Base-by-base conservation (phyloP, 495 filamentous ascomycete species). In the Friedmanniomyces simplex region DNA sequence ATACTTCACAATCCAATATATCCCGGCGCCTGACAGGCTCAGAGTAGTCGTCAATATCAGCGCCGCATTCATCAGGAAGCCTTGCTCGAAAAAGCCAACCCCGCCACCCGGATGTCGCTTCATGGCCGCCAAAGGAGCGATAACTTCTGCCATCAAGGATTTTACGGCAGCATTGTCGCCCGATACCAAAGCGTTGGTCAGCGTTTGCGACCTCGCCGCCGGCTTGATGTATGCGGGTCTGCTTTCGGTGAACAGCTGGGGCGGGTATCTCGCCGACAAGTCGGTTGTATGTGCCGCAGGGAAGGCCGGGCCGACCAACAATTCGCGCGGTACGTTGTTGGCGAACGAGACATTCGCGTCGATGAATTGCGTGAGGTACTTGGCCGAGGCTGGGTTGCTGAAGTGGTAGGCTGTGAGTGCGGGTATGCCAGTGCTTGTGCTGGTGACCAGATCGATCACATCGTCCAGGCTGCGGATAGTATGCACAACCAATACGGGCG, bases 1-100 rank as follows among this genome's bases (percentile, higher is more conserved):
- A 43, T 54, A 32, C 25, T 54, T 54, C 20, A 56, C 25, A 18
- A 16, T 13, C 39, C 43, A 61, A 25, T 61, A 55, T 50, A 54
- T 41, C 12, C 22, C 52, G 10, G 45, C 7, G n/a, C 51, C 58
- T 8, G 58, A 41, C 14, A 43, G n/a, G 22, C 51, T 51, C 30
- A 56, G 11, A 0, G 46, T 52, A 2, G 39, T 54, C 1, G 45
- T 46, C 14, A 61, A 25, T 13, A 61, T 42, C 11, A 61, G 8
- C 3, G 20, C 41, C n/a, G 52, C 58, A 39, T 56, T 55, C 36
- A 61, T 39, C 42, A 61, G 36, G 28, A 79, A 73, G 1, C 77
- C 78, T 52, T 77, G 74, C 54, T 78, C 75, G 52, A 81, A 81
- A 67, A 76, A 80, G 2, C 76, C 78, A 54, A 77, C 65, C 16